Percentiles rank a stretch among this genome's conserved stretches.
These are phyloP conservation scores for Exophiala lecanii-corni DNA, from an alignment of 2,329 filamentous ascomycete genomes.

Conservation along the genomic window DNA sequence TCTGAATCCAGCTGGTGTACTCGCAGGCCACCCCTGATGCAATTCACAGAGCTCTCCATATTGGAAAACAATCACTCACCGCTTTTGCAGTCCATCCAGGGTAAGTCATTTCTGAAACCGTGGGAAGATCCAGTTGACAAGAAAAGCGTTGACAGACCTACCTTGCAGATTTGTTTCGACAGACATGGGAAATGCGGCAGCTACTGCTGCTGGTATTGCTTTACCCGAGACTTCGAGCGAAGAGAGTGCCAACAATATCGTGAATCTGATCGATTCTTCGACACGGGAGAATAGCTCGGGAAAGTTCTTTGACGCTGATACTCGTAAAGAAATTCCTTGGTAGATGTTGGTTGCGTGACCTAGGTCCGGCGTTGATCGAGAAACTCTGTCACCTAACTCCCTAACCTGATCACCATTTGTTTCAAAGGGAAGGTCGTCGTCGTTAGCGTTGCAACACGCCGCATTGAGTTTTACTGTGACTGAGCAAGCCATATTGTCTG, in stretches of 20 bases:
- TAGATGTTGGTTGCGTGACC: neutral
- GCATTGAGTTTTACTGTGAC: no score
- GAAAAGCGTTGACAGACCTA: neutral
- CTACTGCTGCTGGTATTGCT: neutral
- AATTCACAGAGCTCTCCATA: constrained; percentile 1
- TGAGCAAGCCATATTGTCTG: no score
- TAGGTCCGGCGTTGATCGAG: neutral
- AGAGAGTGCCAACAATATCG: neutral
- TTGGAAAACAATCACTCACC: neutral
- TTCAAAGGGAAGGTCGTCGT: no score
- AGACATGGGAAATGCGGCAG: neutral
- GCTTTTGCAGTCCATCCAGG: neutral
- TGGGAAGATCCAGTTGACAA: neutral
- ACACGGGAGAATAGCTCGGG: neutral
- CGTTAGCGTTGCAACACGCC: no score
- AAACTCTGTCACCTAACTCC: neutral
- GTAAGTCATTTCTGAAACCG: neutral
- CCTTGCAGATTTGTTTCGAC: constrained; percentile 1
- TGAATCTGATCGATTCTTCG: neutral
- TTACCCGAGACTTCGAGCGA: neutral
- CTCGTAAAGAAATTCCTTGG: constrained; percentile 1
- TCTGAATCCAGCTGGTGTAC: neutral
- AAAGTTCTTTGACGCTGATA: constrained; percentile 1
- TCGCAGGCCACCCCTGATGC: neutral
- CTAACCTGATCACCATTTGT: no score